A percentile compares a stretch with the other conserved stretches of the same genome.
Evolutionary conservation across 108 stramenopile species (phyloP).

Genomic region (Skeletonema marinoi): DNA sequence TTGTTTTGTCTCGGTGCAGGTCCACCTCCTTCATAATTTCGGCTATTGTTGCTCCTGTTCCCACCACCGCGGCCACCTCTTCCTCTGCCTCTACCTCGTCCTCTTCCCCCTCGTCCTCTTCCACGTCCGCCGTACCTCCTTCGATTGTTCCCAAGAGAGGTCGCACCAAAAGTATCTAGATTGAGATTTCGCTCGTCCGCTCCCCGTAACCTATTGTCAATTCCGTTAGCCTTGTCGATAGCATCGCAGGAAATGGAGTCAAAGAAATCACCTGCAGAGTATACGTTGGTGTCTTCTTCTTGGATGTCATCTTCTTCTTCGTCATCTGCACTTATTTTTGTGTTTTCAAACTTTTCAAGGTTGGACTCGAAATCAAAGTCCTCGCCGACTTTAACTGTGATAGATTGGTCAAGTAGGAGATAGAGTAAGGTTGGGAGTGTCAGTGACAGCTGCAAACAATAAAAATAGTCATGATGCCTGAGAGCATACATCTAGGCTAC

Average conservation of each 20-base stretch:
- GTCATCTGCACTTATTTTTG: conserved; percentile 29
- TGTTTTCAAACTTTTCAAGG: conserved; percentile 69
- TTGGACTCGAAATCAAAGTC: conserved; percentile 86
- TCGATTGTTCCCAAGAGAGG: conserved; percentile 59
- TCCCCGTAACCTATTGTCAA: conserved; percentile 83
- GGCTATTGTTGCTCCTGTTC: neutral
- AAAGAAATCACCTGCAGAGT: conserved; percentile 86
- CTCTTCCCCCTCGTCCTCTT: conserved; percentile 6
- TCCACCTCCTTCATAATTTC: conserved; percentile 16
- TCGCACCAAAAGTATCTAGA: conserved; percentile 89
- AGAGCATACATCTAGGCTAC: neutral
- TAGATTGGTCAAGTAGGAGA: neutral
- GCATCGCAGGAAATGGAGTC: conserved; percentile 87
- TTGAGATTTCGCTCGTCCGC: conserved; percentile 75
- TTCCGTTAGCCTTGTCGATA: conserved; percentile 66
- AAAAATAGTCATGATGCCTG: neutral
- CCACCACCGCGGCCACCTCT: conserved; percentile 10
- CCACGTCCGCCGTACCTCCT: conserved; percentile 46
- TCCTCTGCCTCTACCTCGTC: conserved; percentile 15
- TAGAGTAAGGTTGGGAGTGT: neutral
- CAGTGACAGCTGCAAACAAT: neutral
- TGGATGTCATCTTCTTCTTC: conserved; percentile 36
- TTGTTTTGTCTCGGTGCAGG: conserved; percentile 40
- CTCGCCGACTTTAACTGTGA: conserved; percentile 30
- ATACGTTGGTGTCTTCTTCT: conserved; percentile 38